These are phyloP conservation scores for Polymyxa betae DNA, from an alignment of 208 protist species.

Conservation along the genomic window DNA sequence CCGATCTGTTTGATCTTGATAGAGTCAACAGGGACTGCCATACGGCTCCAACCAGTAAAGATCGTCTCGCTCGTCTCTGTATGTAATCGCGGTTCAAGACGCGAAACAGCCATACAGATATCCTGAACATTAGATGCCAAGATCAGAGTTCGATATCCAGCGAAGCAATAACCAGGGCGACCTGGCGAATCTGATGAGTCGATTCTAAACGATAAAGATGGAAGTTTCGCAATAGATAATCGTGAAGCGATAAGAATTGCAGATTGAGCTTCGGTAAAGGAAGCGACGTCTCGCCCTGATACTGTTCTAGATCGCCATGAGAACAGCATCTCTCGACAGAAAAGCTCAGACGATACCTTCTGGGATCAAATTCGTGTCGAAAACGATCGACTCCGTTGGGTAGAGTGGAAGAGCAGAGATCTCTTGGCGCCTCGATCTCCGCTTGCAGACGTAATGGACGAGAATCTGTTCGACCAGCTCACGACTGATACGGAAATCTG, in stretches of 20 bases:
- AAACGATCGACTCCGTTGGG: constrained; percentile 76
- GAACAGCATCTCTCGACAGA: not conserved
- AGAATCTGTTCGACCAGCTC: constrained; percentile 72
- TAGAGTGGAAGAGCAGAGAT: constrained; percentile 81
- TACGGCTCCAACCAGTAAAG: constrained; percentile 76
- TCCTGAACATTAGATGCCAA: constrained; percentile 6
- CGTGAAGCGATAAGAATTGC: constrained; percentile 84
- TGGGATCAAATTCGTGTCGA: constrained; percentile 73
- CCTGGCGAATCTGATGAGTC: constrained; percentile 77
- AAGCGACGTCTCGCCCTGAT: constrained; percentile 63
- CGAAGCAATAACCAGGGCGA: constrained; percentile 67
- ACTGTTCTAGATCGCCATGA: constrained; percentile 65
- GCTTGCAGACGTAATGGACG: constrained; percentile 59
- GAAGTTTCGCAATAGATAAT: constrained; percentile 86
- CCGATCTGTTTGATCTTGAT: constrained; percentile 72
- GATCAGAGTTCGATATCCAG: not conserved
- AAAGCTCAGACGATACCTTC: not conserved
- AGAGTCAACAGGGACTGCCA: constrained; percentile 71
- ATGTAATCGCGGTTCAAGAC: constrained; percentile 57
- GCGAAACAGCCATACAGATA: constrained; percentile 55
- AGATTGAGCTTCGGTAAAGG: constrained; percentile 84
- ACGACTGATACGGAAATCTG: not conserved
- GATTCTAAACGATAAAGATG: constrained; percentile 81
- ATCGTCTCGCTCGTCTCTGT: constrained; percentile 55
- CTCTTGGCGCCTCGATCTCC: constrained; percentile 70